Base-by-base conservation (phyloP, 1,139 yeast species). In the Geotrichum reessii region DNA sequence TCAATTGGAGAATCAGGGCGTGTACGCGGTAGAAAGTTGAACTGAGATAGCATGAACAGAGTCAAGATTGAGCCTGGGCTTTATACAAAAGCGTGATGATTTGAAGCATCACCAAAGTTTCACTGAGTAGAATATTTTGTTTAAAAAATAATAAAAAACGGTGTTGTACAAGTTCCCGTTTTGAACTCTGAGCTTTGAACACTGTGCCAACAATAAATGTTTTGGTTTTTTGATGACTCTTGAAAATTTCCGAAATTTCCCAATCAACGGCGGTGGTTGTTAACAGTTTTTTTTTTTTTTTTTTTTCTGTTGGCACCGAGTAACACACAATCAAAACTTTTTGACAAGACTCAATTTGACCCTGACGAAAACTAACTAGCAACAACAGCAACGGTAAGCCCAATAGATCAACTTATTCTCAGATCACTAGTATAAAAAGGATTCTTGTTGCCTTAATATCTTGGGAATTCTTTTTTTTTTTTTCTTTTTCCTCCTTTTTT, bases 401-500 rank as follows among this genome's bases (percentile, higher is more conserved):
- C 28, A 27, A 8, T 28, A 22, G 21, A 14, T 14, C 28, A n/a
- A 22, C n/a, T 24, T 22, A 14, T 27, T n/a, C 33, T 24, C 9
- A 48, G 22, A 27, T 19, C 27, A 48, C n/a, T 21, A 31, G 40
- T 50, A 50, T 50, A 50, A 50, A 50, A 50, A 31, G 53, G n/a
- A n/a, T n/a, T n/a, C n/a, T n/a, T n/a, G n/a, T n/a, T n/a, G n/a
- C n/a, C n/a, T n/a, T n/a, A n/a, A n/a, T n/a, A n/a, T n/a, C n/a
- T n/a, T n/a, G n/a, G n/a, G 28, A 25, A 5, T 25, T 25, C 4
- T 7, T 25, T 25, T 52, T 58, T 25, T 54, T 56, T 53, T 53
- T 49, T 19, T 50, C 55, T 50, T 61, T 48, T 52, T 56, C 2
- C 50, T 56, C 56, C 61, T 55, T 24, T 46, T 42, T 33, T 55